These are phyloP conservation scores for Dendrothele bispora DNA, from an alignment of 768 basidiomycete species.

Conservation along the genomic window DNA sequence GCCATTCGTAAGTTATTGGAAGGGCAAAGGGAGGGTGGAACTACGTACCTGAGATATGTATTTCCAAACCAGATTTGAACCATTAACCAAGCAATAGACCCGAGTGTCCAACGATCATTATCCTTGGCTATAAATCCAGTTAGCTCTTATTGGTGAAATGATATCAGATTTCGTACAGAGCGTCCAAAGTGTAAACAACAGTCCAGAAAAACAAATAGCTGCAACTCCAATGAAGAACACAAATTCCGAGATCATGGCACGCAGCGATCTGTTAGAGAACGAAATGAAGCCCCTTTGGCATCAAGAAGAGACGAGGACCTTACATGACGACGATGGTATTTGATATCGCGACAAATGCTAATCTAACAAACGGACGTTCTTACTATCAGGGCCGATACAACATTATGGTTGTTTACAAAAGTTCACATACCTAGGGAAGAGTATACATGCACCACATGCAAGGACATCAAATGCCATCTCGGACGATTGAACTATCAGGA, in stretches of 20 bases:
- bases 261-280: conserved; percentile 59
- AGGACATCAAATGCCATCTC: conserved; percentile 79
- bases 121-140: conserved; percentile 27
- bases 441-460: conserved; percentile 80
- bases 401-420: too few relatives aligned
- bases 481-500: conserved; percentile 40
- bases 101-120: conserved; percentile 30
- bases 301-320: conserved; percentile 20
- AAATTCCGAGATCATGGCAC: conserved; percentile 82
- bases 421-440: conserved; percentile 69
- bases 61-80: conserved; percentile 88
- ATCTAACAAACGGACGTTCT: conserved; percentile 33
- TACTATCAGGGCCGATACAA: too few relatives aligned
- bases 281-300: background rate
- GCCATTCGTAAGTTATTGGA: too few relatives aligned
- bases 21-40: conserved; percentile 12
- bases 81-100: conserved; percentile 78
- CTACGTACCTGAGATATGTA: conserved; percentile 47
- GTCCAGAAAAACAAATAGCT: conserved; percentile 77
- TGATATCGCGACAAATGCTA: conserved; percentile 79
- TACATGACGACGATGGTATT: conserved; percentile 81
- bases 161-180: conserved; percentile 34
- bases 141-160: background rate
- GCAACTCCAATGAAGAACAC: conserved; percentile 79
- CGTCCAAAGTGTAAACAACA: conserved; percentile 55